A percentile compares a stretch with the other conserved stretches of the same genome.
These are phyloP conservation scores for Cantharellus cinnabarinus DNA, from an alignment of 768 basidiomycete species.

Conservation along the genomic window DNA sequence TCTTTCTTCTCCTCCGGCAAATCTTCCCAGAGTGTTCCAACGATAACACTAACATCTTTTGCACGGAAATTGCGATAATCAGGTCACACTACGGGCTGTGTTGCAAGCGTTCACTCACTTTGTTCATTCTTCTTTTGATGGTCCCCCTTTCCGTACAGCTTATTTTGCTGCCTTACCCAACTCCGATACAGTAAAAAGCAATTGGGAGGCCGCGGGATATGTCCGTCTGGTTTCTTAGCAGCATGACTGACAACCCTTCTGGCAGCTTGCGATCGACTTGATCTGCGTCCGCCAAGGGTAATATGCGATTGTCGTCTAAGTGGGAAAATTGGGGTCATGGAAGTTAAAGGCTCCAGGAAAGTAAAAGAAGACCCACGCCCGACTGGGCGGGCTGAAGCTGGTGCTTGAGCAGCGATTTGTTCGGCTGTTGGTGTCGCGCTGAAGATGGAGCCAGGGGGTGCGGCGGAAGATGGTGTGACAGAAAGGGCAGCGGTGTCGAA, in stretches of 20 bases:
- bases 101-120: background rate
- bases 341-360: background rate
- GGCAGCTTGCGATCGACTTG: background rate
- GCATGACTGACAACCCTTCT: slow-evolving; percentile 11
- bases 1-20: slow-evolving; percentile 1
- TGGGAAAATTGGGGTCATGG: background rate
- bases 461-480: no score
- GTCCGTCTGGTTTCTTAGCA: slow-evolving; percentile 12
- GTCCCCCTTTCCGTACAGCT: background rate
- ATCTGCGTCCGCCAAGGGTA: background rate
- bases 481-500: no score
- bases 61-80: background rate
- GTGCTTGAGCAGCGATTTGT: no score
- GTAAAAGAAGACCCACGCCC: background rate
- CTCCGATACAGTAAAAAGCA: slow-evolving; percentile 13
- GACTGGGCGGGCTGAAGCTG: no score
- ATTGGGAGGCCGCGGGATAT: slow-evolving; percentile 15
- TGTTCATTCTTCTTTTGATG: slow-evolving; percentile 1
- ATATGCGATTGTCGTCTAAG: background rate
- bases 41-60: background rate
- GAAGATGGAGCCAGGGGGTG: no score
- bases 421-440: no score
- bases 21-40: slow-evolving; percentile 1
- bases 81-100: no score
- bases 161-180: background rate